Evolutionary conservation across 2,329 filamentous ascomycete genomes (phyloP).

Genomic region (Emergomyces pasteurianus): DNA sequence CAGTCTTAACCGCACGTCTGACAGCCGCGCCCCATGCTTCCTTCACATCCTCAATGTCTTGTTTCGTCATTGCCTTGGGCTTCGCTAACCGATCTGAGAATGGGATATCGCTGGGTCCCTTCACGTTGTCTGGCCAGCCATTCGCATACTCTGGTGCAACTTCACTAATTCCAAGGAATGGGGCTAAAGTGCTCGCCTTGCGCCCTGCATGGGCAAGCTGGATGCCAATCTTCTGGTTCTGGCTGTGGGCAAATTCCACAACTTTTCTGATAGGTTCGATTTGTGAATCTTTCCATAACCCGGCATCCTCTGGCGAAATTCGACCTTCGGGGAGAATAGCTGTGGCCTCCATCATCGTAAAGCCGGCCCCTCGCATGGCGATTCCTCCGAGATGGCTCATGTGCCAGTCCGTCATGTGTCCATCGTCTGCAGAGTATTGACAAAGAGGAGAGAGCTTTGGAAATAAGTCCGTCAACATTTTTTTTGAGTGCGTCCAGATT

Average conservation of each 20-base stretch:
- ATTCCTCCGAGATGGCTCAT: slow-evolving; percentile 70
- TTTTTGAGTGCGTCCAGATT: not conserved
- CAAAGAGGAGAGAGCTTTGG: slow-evolving; percentile 47
- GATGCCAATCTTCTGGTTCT: slow-evolving; percentile 59
- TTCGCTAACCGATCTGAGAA: slow-evolving; percentile 38
- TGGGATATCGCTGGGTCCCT: slow-evolving; percentile 47
- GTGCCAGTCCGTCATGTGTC: slow-evolving; percentile 71
- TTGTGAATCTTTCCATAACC: slow-evolving; percentile 77
- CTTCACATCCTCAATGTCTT: slow-evolving; percentile 57
- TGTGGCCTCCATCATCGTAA: slow-evolving; percentile 65
- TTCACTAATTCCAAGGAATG: slow-evolving; percentile 49
- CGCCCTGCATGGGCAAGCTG: slow-evolving; percentile 68
- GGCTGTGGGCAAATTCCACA: slow-evolving; percentile 20
- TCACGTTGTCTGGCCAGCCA: slow-evolving; percentile 44
- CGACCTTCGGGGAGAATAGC: slow-evolving; percentile 62
- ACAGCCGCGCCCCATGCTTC: slow-evolving; percentile 48
- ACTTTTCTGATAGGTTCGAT: slow-evolving; percentile 32
- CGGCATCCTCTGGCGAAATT: slow-evolving; percentile 66
- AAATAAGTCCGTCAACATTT: not conserved
- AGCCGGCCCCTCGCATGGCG: slow-evolving; percentile 55
- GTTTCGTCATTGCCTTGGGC: slow-evolving; percentile 57
- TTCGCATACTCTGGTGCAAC: slow-evolving; percentile 44
- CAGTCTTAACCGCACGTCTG: slow-evolving; percentile 52
- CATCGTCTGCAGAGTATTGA: slow-evolving; percentile 55
- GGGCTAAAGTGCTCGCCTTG: slow-evolving; percentile 50